Evolutionary conservation across 2,329 filamentous ascomycete species (phyloP).

Genomic region (Exophiala calicioides): DNA sequence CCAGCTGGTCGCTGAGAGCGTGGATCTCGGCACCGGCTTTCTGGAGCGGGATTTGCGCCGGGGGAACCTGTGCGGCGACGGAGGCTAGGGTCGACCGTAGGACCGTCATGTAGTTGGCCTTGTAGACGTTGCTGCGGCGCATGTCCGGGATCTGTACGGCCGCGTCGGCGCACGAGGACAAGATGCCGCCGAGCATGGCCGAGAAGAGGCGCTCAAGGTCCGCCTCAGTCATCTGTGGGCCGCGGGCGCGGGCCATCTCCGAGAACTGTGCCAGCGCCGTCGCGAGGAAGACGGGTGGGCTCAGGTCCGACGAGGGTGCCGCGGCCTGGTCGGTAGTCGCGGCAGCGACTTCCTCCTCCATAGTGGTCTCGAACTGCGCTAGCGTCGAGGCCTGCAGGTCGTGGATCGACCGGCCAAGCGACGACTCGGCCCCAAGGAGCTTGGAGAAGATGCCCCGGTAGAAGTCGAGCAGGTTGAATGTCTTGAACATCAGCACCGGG

Average conservation of each 20-base stretch:
- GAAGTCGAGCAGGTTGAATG: slow-evolving; percentile 85
- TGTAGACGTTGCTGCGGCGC: slow-evolving; percentile 52
- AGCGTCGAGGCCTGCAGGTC: slow-evolving; percentile 45
- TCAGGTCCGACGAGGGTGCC: slow-evolving; percentile 19
- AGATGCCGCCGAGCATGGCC: slow-evolving; percentile 86
- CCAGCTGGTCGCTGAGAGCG: slow-evolving; percentile 17
- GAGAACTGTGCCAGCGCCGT: slow-evolving; percentile 40
- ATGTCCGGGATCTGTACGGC: slow-evolving; percentile 41
- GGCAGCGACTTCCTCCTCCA: slow-evolving; percentile 21
- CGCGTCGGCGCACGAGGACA: slow-evolving; percentile 72
- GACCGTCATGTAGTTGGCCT: slow-evolving; percentile 49
- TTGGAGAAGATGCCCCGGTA: slow-evolving; percentile 84
- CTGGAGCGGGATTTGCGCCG: slow-evolving; percentile 22
- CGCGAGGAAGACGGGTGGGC: slow-evolving; percentile 24
- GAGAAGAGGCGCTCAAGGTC: slow-evolving; percentile 74
- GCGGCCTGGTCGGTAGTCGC: slow-evolving; percentile 7
- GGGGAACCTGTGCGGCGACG: slow-evolving; percentile 49
- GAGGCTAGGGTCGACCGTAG: slow-evolving; percentile 60
- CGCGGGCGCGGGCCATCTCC: slow-evolving; percentile 48
- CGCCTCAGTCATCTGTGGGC: slow-evolving; percentile 47
- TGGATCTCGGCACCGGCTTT: slow-evolving; percentile 24
- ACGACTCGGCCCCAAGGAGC: slow-evolving; percentile 60
- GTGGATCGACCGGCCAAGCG: slow-evolving; percentile 24
- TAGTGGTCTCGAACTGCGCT: slow-evolving; percentile 42
- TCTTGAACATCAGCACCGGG: slow-evolving; percentile 81